Conservation (phyloP, 225 moss, liverwort and hornwort species). For the Anthoceros angustus region DNA sequence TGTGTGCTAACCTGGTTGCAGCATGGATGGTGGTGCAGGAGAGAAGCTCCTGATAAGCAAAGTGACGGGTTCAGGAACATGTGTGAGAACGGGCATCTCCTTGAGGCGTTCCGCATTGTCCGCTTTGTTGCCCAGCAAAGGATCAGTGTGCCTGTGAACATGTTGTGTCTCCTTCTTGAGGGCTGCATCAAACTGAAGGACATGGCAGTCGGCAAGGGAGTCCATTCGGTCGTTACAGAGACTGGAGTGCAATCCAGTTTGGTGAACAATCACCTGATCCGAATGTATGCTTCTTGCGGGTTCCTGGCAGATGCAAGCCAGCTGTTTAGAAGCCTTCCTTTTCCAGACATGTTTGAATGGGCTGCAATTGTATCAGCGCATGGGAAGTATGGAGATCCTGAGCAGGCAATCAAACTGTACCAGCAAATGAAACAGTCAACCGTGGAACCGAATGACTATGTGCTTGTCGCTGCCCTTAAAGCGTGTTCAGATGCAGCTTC, state of each 20-base stretch:
- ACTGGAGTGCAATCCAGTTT: not conserved
- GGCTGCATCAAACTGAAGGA: not conserved
- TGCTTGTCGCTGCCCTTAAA: not conserved
- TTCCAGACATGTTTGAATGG: not conserved
- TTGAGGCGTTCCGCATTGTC: not conserved
- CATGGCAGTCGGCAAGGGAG: not conserved
- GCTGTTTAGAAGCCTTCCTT: not conserved
- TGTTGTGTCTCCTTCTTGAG: not conserved
- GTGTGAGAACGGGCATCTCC: not conserved
- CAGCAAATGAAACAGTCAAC: not conserved
- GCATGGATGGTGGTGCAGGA: not conserved
- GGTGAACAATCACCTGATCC: not conserved
- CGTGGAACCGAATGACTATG: not conserved
- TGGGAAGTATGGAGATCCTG: not conserved
- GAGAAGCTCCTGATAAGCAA: not conserved
- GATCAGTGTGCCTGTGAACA: not conserved
- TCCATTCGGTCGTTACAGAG: not conserved
- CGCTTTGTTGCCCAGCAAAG: not conserved
- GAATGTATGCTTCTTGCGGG: slow-evolving; percentile 3
- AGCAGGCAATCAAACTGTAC: not conserved
- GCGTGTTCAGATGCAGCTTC: not conserved
- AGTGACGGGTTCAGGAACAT: not conserved
- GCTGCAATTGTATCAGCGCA: not conserved
- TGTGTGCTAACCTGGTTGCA: not conserved
- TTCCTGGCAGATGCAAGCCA: not conserved